Base-by-base conservation (phyloP, 805 yeast species). In the Sugiyamaella chiloensis region DNA sequence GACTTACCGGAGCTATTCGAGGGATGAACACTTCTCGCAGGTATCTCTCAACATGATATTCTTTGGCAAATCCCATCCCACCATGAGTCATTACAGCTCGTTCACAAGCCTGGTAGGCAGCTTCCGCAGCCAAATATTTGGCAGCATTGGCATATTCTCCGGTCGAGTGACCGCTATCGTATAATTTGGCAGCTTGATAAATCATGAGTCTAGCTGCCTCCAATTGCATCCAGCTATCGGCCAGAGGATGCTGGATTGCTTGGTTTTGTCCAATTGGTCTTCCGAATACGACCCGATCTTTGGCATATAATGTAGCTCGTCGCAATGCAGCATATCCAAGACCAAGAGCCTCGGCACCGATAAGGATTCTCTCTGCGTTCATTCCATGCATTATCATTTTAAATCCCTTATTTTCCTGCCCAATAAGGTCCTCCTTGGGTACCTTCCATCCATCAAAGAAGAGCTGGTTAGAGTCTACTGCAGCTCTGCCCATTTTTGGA, bases 171-270 rank as follows among this genome's bases (percentile, higher is more conserved):
- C 70, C 70, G 34, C 62, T 63, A 46, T 69, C 74, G 63, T 69
- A 68, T 50, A 69, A 53, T 17, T 71, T 62, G 5, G 73, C 74
- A 9, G 74, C 72, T 49, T 70, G 70, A 59, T 68, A 70, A 11
- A 69, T 59, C 51, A 69, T 52, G 42, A 68, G 56, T 14, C 74
- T 59, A 12, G 73, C 63, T 5, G 74, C 74, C 59, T 69, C 73
- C 42, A 69, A 65, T 48, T 69, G 70, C 30, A 67, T 60, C 11
- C 73, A 74, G 20, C 66, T 61, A 52, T 70, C 69, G 9, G 70
- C 74, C 32, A 69, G 59, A 57, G 70, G 73, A 60, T 69, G 70
- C 52, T 69, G 73, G 68, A 69, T 64, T 16, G 74, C 74, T 52
- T 69, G 73, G 61, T 68, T 68, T 30, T 66, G 67, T 20, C 73